phyloP scores from a whole-genome alignment of 2,329 filamentous ascomycete genomes.

The Cladophialophora immunda region DNA sequence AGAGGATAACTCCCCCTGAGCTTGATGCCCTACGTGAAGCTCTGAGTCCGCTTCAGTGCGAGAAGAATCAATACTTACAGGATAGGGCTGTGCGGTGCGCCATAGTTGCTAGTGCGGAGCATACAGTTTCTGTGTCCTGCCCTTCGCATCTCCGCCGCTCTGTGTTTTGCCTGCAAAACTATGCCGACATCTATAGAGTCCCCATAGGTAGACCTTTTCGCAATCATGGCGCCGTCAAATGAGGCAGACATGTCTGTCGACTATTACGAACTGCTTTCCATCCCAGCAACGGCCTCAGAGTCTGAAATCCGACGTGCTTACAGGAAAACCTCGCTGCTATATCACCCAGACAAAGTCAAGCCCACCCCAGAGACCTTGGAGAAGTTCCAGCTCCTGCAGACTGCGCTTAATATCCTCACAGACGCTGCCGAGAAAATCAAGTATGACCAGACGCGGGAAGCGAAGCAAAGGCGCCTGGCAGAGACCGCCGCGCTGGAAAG shows the following conservation, averaged over 20 bases:
- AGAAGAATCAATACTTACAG: neutral
- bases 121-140: neutral
- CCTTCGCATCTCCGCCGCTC: neutral
- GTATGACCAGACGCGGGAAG: constrained; percentile 80
- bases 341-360: constrained; percentile 91
- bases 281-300: constrained; percentile 69
- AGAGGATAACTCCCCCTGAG: neutral
- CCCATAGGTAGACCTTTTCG: neutral
- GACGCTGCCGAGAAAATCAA: constrained; percentile 74
- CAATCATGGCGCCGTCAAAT: constrained; percentile 39
- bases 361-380: constrained; percentile 73
- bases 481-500: constrained; percentile 78
- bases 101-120: neutral
- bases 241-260: constrained; percentile 68
- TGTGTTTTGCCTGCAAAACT: neutral
- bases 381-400: constrained; percentile 85
- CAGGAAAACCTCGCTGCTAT: constrained; percentile 83
- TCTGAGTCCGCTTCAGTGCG: neutral
- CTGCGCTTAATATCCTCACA: constrained; percentile 83
- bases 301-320: constrained; percentile 85
- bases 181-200: neutral
- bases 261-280: constrained; percentile 78
- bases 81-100: neutral
- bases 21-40: neutral
- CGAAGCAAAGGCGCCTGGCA: constrained; percentile 72